Evolutionary conservation across 495 filamentous ascomycete species (phyloP), one percentile per base, ranked within the genome.

Genomic region (Hypoxylon lenormandii): DNA sequence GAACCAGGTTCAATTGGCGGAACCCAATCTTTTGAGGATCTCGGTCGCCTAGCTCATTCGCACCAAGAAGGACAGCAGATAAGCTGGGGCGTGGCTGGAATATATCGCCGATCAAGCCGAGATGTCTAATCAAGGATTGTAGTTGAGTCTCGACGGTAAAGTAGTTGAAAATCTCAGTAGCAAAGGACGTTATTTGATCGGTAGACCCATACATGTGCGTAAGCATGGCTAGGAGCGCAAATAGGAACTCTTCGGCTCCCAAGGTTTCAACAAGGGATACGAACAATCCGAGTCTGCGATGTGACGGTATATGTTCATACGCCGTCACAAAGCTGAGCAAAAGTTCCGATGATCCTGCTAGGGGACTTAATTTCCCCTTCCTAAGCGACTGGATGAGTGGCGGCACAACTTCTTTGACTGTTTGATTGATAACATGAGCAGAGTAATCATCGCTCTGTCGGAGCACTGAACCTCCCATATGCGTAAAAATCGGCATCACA

Each of bases 401-500:
- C 4, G 95, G 95, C 30, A 98, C 90, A 19, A 98, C 91, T 66
- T 92, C 89, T 51, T 91, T 89, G 64, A 98, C 90, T 0, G 94
- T 97, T 76, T 91, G 87, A 54, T 90, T 91, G 62, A 97, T 92
- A 22, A 98, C 94, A 72, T 96, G 90, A 3, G 92, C 93, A 4
- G 95, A 98, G 78, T 95, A 97, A 40, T 97, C 94, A 72, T 98
- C 95, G 64, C 92, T 90, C 79, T 96, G 93, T 28, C 90, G 87
- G 18, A 98, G 85, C 8, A 96, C 88, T 22, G 90, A 94, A 26
- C 89, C 88, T 37, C 93, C 91, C 92, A 97, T 96, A 78, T 97
- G 97, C 0, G 95, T 97, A 79, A 98, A 98, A 36, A 98, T 94
- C 5, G 96, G 96, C 95, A 98, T 98, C 52, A 98, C 91, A 63